Conservation (phyloP, 2,329 filamentous ascomycete species). For the Pseudogymnoascus sp. region DNA sequence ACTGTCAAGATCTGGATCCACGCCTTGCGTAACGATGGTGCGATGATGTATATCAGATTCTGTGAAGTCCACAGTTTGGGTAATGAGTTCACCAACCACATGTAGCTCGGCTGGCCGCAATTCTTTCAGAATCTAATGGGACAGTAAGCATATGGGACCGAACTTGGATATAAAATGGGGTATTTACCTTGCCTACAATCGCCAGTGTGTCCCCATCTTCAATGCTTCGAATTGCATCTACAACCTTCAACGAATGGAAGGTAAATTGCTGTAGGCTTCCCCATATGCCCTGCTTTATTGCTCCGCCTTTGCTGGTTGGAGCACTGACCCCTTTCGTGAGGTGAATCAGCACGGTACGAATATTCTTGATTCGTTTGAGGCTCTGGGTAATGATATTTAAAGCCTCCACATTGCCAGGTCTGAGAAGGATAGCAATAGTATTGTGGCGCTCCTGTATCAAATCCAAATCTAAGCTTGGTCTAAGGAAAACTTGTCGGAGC, state of each 20-base stretch:
- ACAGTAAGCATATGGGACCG: neutral
- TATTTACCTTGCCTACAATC: slow-evolving; percentile 47
- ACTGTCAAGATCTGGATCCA: slow-evolving; percentile 69
- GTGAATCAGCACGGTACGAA: slow-evolving; percentile 60
- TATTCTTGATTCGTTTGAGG: slow-evolving; percentile 68
- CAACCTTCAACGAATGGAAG: slow-evolving; percentile 62
- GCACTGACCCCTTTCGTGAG: slow-evolving; percentile 71
- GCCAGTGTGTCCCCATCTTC: slow-evolving; percentile 44
- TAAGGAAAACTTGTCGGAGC: slow-evolving; percentile 74
- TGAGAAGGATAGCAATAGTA: slow-evolving; percentile 60
- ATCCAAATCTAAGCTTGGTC: slow-evolving; percentile 63
- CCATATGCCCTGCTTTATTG: slow-evolving; percentile 64
- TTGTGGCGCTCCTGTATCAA: slow-evolving; percentile 66
- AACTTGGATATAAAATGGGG: neutral
- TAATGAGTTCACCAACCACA: slow-evolving; percentile 63
- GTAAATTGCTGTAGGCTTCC: slow-evolving; percentile 65
- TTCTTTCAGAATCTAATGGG: slow-evolving; percentile 47
- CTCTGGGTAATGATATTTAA: slow-evolving; percentile 51
- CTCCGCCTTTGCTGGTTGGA: slow-evolving; percentile 25
- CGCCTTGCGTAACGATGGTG: slow-evolving; percentile 64
- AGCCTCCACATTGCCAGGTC: slow-evolving; percentile 56
- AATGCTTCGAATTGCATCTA: slow-evolving; percentile 55
- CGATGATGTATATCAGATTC: slow-evolving; percentile 64
- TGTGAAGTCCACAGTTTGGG: slow-evolving; percentile 73
- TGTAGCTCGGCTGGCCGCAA: slow-evolving; percentile 56